Conservation (phyloP, 176 grass and related monocot species). For the Puccinellia tenuiflora region DNA sequence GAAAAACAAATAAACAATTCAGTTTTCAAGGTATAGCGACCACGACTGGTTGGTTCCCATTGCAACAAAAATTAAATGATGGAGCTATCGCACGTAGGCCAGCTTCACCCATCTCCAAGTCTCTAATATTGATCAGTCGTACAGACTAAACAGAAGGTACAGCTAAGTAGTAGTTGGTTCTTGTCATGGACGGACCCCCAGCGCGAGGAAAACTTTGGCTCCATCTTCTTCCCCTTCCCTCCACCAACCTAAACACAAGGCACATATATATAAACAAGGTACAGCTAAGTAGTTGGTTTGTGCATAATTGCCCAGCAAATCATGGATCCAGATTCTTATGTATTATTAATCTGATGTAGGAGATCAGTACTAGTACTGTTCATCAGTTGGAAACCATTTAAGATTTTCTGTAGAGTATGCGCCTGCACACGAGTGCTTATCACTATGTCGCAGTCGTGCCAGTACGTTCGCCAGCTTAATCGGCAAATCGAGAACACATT, state of each 20-base stretch:
- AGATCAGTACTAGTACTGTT: not conserved
- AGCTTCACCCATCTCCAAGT: constrained; percentile 1
- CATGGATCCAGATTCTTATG: not conserved
- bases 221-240: not conserved
- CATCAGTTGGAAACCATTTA: not conserved
- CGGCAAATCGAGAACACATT: not conserved
- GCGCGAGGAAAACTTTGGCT: not conserved
- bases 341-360: not conserved
- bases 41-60: not conserved
- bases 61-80: not conserved
- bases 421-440: not conserved
- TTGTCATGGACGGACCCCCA: constrained; percentile 34
- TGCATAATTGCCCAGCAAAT: not conserved
- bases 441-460: not conserved
- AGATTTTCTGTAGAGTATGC: not conserved
- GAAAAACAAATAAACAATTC: not conserved
- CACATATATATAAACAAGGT: no score
- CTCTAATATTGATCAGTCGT: no score
- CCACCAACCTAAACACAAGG: not conserved
- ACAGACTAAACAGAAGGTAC: no score
- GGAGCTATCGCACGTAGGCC: not conserved
- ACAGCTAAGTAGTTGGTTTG: not conserved
- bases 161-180: no score
- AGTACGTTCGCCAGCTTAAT: not conserved
- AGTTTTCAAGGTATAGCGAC: not conserved